These are phyloP conservation scores for Talaromyces funiculosus DNA, from an alignment of 2,329 filamentous ascomycete genomes.

Conservation along the genomic window DNA sequence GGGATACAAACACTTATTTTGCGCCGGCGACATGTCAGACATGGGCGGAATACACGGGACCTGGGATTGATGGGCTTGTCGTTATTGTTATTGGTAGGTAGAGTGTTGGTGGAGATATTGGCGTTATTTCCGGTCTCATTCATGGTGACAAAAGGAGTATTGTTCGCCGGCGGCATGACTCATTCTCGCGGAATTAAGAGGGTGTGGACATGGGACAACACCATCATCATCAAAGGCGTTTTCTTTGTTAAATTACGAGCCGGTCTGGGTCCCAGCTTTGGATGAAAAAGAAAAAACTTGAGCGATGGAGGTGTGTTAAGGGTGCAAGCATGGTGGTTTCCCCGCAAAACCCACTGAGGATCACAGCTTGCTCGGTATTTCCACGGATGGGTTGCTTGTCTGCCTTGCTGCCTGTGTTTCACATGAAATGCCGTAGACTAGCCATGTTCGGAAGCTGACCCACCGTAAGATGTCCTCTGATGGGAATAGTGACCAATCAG, in stretches of 20 bases:
- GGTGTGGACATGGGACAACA: not conserved
- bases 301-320: not conserved
- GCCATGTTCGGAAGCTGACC: not conserved
- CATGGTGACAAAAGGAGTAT: not conserved
- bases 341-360: conserved; percentile 4
- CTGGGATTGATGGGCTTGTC: conserved; percentile 3
- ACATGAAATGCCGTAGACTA: not conserved
- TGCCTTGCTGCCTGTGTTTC: conserved; percentile 1
- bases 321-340: not conserved
- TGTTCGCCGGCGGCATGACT: not conserved
- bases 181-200: not conserved
- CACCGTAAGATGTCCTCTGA: not conserved
- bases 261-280: not conserved
- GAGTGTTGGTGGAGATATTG: not conserved
- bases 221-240: not conserved
- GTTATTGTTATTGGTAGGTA: not conserved
- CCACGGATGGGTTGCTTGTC: not conserved
- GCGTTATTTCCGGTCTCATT: not conserved
- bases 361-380: not conserved
- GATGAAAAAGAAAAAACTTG: not conserved
- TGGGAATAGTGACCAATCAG: not conserved
- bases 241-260: not conserved
- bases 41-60: conserved; percentile 13
- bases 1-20: conserved; percentile 13
- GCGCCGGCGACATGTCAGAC: conserved; percentile 13